Conservation (phyloP, 108 stramenopile species). For the Seminavis robusta region DNA sequence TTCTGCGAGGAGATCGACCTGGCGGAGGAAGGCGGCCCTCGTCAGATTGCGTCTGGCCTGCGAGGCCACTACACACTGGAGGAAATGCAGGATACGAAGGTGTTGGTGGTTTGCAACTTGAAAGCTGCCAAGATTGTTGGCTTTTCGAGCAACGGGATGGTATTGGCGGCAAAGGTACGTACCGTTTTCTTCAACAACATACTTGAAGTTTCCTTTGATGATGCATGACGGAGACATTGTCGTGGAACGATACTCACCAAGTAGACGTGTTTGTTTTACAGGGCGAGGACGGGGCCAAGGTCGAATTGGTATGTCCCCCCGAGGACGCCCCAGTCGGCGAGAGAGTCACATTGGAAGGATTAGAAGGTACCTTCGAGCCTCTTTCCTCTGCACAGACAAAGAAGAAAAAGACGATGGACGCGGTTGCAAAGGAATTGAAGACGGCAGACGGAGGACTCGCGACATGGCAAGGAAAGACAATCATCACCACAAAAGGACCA, state of each 20-base stretch:
- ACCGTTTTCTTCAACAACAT: too few species aligned
- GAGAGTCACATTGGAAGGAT: constrained; percentile 78
- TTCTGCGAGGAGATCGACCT: constrained; percentile 93
- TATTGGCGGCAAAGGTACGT: constrained; percentile 83
- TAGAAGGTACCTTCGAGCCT: constrained; percentile 60
- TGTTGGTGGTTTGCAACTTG: constrained; percentile 91
- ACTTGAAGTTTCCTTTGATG: too few species aligned
- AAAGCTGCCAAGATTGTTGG: constrained; percentile 89
- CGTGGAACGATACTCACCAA: too few species aligned
- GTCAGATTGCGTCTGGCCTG: constrained; percentile 89
- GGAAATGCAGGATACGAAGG: constrained; percentile 83
- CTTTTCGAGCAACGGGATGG: constrained; percentile 86
- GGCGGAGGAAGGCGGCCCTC: constrained; percentile 58
- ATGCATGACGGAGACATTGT: too few species aligned
- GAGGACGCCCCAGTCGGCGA: constrained; percentile 79
- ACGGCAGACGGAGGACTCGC: constrained; percentile 75
- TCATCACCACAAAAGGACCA: constrained; percentile 70
- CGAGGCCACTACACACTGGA: constrained; percentile 79
- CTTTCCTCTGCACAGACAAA: constrained; percentile 76
- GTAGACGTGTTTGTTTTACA: too few species aligned
- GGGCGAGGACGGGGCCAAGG: constrained; percentile 65
- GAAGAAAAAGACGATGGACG: constrained; percentile 86
- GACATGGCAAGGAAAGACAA: constrained; percentile 74
- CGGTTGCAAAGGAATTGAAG: constrained; percentile 66
- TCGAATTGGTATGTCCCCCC: constrained; percentile 81